Conservation (phyloP, 805 yeast genomes). For the Saccharomyces eubayanus region DNA sequence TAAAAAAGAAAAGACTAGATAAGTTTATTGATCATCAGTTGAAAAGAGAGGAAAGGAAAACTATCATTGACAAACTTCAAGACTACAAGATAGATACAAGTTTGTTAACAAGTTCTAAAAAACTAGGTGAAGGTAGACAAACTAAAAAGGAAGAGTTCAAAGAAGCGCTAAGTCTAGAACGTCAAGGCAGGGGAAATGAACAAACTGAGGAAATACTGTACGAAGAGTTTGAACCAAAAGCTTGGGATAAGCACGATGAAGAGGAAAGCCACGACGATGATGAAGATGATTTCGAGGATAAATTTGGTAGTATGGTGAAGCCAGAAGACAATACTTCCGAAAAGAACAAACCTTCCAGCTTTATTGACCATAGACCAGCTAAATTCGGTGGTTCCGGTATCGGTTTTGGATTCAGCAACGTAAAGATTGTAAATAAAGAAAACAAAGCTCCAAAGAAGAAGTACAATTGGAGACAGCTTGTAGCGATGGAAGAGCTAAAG, state of each 20-base stretch:
- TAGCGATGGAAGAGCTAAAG: constrained; percentile 41
- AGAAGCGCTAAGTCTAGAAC: constrained; percentile 69
- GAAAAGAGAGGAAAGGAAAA: constrained; percentile 79
- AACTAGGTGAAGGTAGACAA: constrained; percentile 69
- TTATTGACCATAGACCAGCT: constrained; percentile 65
- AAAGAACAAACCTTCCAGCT: constrained; percentile 32
- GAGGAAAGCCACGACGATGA: constrained; percentile 18
- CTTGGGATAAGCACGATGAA: constrained; percentile 43
- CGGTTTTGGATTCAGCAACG: constrained; percentile 61
- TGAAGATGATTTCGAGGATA: constrained; percentile 21
- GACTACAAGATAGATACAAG: constrained; percentile 59
- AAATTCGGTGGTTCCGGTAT: constrained; percentile 52
- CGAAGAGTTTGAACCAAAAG: constrained; percentile 57
- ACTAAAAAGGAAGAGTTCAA: constrained; percentile 60
- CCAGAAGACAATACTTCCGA: neutral
- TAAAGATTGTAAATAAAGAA: constrained; percentile 37
- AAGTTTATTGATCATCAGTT: constrained; percentile 88
- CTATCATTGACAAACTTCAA: constrained; percentile 62
- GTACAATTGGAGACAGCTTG: constrained; percentile 65
- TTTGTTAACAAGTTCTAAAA: constrained; percentile 61
- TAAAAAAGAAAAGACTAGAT: constrained; percentile 74
- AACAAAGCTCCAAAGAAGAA: constrained; percentile 36
- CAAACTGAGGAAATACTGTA: constrained; percentile 53
- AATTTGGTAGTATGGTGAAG: constrained; percentile 17
- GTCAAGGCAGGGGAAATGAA: constrained; percentile 60